Evolutionary conservation across 73 alveolate genomes (phyloP), one percentile per base, ranked within the genome.

Genomic region (Paramecium octaurelia): DNA sequence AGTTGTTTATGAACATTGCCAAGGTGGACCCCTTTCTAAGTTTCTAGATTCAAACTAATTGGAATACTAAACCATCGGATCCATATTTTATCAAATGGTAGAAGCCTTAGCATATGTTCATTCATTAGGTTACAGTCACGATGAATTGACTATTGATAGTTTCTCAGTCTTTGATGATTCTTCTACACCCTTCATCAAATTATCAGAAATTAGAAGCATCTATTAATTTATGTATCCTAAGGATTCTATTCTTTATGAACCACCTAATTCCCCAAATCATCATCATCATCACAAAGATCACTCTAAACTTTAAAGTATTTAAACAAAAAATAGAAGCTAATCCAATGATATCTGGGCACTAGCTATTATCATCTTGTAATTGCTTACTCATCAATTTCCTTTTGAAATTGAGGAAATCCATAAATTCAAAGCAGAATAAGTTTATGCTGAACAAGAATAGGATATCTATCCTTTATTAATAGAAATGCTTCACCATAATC

Each of bases 131-230:
- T 64, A 64, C 12, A 64, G 84, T 64, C 84, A 64, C 31, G 84
- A 64, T 64, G 84, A 64, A 64, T 64, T 64, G 9, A 64, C 84
- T 7, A 64, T 64, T 27, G 84, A 64, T 64, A 64, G 84, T 64
- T 64, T 64, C 14, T 64, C 84, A 64, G 12, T 64, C 14, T 64
- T 64, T 24, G 84, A 64, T 27, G 84, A 64, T 12, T 31, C 23
- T 27, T 27, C 84, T 8, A 27, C 84, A 24, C 84, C 84, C 1
- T 64, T 64, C 27, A 64, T 64, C 14, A 64, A 64, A 64, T 64
- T 64, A 64, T 31, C 84, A 11, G 84, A 64, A 14, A 64, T 64
- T 27, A 64, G 84, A 64, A 64, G 84, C 46, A 64, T 64, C 27
- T 64, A 31, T 24, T 34, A 64, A 64, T 64, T 64, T 64, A 64